Conservation (phyloP, 768 basidiomycete species). For the Pleurotus platypus region DNA sequence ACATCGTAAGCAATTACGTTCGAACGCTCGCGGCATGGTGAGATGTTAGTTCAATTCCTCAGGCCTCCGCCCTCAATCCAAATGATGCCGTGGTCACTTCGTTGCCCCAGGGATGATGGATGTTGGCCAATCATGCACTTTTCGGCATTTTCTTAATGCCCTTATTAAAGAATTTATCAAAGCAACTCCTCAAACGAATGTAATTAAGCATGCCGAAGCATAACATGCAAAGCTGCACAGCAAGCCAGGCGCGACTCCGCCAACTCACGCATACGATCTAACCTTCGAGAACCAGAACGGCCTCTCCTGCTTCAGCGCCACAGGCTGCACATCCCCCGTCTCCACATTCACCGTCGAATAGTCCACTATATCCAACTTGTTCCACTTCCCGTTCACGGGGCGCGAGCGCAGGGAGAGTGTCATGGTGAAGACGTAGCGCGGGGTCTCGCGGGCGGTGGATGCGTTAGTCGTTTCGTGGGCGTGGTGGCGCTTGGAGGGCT, state of each 20-base stretch:
- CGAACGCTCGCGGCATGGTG: too few species aligned
- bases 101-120: too few species aligned
- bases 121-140: too few species aligned
- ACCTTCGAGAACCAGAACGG: slow-evolving; percentile 97
- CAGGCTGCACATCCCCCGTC: slow-evolving; percentile 65
- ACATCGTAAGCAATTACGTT: too few species aligned
- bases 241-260: not conserved
- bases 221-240: not conserved
- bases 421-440: slow-evolving; percentile 74
- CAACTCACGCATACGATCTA: slow-evolving; percentile 46
- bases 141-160: too few species aligned
- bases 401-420: slow-evolving; percentile 65
- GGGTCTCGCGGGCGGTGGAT: slow-evolving; percentile 12
- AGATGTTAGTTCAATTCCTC: too few species aligned
- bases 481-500: not conserved
- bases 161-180: not conserved
- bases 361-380: slow-evolving; percentile 67
- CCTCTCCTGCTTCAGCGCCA: slow-evolving; percentile 78
- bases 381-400: slow-evolving; percentile 75
- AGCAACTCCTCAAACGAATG: not conserved
- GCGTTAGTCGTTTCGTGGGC: not conserved
- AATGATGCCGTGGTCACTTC: too few species aligned
- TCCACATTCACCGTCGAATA: slow-evolving; percentile 79
- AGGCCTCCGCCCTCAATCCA: too few species aligned
- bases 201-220: not conserved